A percentile compares a stretch with the other conserved stretches of the same genome.
Evolutionary conservation across 345 rosid genomes (phyloP).

Genomic region (Hypericum androsaemum): DNA sequence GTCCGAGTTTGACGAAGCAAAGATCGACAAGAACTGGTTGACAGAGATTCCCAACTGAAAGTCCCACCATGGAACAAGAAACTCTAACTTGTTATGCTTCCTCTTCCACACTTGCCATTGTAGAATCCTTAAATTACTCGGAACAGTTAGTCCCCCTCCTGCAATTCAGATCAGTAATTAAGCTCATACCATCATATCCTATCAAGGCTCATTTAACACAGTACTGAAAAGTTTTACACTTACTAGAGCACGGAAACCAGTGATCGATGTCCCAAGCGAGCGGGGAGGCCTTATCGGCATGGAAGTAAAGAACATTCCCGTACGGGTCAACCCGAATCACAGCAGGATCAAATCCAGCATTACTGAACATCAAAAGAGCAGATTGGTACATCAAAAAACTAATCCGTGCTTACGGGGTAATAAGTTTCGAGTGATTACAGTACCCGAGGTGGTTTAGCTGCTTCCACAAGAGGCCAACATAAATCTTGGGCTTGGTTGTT

Average conservation of each 20-base stretch:
- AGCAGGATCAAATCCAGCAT: slow-evolving; percentile 93
- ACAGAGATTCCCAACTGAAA: slow-evolving; percentile 83
- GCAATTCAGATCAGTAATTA: slow-evolving; percentile 6
- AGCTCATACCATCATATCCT: background rate
- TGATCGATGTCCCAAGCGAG: slow-evolving; percentile 94
- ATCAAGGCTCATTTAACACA: background rate
- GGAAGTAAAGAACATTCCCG: slow-evolving; percentile 82
- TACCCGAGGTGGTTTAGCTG: slow-evolving; percentile 88
- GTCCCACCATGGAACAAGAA: slow-evolving; percentile 99
- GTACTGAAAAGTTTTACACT: slow-evolving; percentile 29
- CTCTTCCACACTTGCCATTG: slow-evolving; percentile 88
- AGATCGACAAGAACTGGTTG: slow-evolving; percentile 74
- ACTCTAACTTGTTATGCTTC: slow-evolving; percentile 71
- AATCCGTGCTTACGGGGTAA: no score
- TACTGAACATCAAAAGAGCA: slow-evolving; percentile 24
- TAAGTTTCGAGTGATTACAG: no score
- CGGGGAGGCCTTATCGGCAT: slow-evolving; percentile 94
- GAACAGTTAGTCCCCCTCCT: slow-evolving; percentile 97
- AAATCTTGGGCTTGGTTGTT: slow-evolving; percentile 59
- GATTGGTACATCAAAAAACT: background rate
- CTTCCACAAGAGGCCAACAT: slow-evolving; percentile 72
- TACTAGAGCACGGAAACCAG: slow-evolving; percentile 74
- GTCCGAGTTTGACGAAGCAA: slow-evolving; percentile 73
- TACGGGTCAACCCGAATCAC: slow-evolving; percentile 76
- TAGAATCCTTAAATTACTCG: slow-evolving; percentile 76